These are phyloP conservation scores for Plasmodium inui DNA, from an alignment of 169 alveolate genomes.

Conservation along the genomic window DNA sequence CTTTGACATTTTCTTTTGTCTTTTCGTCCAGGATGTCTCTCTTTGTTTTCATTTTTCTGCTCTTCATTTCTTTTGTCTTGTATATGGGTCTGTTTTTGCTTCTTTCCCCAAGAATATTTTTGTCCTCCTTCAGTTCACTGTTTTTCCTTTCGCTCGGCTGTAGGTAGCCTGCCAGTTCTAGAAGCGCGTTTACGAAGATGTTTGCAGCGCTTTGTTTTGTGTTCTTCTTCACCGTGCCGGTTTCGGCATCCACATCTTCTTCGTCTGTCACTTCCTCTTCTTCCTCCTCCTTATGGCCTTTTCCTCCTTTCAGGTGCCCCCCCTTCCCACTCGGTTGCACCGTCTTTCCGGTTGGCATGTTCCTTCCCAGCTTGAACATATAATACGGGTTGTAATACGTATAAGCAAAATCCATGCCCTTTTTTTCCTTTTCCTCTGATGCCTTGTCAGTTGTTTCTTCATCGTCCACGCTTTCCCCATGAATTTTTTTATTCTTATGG, in stretches of 20 bases:
- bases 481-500: neutral
- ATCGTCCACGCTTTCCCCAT: neutral
- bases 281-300: neutral
- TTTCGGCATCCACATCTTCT: neutral
- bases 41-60: constrained; percentile 42
- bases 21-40: constrained; percentile 9
- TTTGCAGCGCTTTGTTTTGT: neutral
- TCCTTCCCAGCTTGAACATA: constrained; percentile 9
- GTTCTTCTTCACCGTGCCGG: neutral
- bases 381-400: constrained; percentile 51
- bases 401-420: neutral
- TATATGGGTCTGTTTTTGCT: constrained; percentile 16
- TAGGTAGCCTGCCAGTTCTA: constrained; percentile 1
- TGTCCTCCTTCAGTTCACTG: neutral
- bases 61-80: constrained; percentile 48
- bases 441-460: neutral
- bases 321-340: neutral
- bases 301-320: neutral
- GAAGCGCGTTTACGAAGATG: neutral
- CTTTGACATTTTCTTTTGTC: neutral
- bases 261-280: neutral
- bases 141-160: neutral
- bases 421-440: neutral
- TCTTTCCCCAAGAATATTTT: neutral
- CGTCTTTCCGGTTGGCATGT: neutral